These are phyloP conservation scores for Fragilariopsis cylindrus DNA, from an alignment of 108 stramenopile species.

Conservation along the genomic window DNA sequence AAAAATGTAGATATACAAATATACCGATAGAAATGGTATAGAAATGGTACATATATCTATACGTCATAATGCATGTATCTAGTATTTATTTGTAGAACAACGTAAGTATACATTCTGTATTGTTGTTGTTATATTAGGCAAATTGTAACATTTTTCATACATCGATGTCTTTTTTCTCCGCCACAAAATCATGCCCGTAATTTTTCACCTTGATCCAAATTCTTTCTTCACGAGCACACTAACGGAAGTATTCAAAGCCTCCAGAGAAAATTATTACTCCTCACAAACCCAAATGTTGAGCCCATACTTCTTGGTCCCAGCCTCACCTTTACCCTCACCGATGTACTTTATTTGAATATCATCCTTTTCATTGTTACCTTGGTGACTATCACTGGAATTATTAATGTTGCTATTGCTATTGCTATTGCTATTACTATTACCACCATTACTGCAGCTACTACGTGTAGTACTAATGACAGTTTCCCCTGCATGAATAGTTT, in stretches of 20 bases:
- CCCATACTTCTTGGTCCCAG: conserved; percentile 49
- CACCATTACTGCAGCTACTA: not conserved
- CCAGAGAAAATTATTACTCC: conserved; percentile 27
- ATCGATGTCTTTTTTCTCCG: no score
- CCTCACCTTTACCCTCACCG: not conserved
- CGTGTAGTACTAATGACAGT: conserved; percentile 8
- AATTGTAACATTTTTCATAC: no score
- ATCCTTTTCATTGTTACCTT: not conserved
- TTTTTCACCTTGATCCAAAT: not conserved
- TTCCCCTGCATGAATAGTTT: conserved; percentile 65
- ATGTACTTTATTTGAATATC: not conserved
- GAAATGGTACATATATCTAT: no score
- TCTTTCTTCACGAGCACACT: not conserved
- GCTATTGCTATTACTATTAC: not conserved
- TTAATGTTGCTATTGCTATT: not conserved
- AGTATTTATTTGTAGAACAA: no score
- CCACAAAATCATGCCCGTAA: no score
- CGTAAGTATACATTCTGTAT: no score
- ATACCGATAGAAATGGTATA: no score
- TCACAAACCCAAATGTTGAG: conserved; percentile 71
- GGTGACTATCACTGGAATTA: not conserved
- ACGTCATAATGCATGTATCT: no score
- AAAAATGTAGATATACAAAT: no score
- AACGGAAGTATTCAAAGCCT: not conserved
- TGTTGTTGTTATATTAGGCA: no score